Evolutionary conservation across 192 early-diverging fungal genomes (phyloP).

Genomic region (Backusella sp.): DNA sequence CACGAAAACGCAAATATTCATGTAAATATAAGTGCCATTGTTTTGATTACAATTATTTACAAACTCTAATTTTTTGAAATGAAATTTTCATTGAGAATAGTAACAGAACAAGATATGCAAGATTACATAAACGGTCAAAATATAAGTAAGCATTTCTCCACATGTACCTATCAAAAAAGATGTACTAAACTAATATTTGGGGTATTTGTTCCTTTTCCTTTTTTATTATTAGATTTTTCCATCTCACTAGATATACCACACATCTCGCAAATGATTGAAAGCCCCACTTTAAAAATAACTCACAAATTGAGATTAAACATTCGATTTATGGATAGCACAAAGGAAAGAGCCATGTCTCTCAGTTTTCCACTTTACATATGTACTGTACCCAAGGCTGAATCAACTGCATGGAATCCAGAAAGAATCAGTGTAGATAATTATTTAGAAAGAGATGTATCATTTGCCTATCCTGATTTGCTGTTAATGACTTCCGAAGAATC

Average conservation of each 20-base stretch:
- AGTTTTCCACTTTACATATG: background rate
- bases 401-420: background rate
- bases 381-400: background rate
- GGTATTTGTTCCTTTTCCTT: background rate
- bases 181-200: background rate
- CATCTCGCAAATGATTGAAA: background rate
- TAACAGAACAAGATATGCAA: background rate
- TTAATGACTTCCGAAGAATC: background rate
- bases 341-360: slow-evolving; percentile 1
- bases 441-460: background rate
- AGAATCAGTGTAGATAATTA: background rate
- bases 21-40: background rate
- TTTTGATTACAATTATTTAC: background rate
- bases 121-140: background rate
- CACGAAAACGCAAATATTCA: slow-evolving; percentile 3
- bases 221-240: slow-evolving; percentile 1
- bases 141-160: background rate
- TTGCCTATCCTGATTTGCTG: background rate
- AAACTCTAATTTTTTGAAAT: background rate
- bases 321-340: background rate
- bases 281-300: slow-evolving; percentile 3
- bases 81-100: background rate
- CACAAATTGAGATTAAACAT: slow-evolving; percentile 6
- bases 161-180: background rate
- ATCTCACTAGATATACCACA: slow-evolving; percentile 5